Evolutionary conservation across 345 rosid genomes (phyloP).

Genomic region (Eucalyptus viminalis): DNA sequence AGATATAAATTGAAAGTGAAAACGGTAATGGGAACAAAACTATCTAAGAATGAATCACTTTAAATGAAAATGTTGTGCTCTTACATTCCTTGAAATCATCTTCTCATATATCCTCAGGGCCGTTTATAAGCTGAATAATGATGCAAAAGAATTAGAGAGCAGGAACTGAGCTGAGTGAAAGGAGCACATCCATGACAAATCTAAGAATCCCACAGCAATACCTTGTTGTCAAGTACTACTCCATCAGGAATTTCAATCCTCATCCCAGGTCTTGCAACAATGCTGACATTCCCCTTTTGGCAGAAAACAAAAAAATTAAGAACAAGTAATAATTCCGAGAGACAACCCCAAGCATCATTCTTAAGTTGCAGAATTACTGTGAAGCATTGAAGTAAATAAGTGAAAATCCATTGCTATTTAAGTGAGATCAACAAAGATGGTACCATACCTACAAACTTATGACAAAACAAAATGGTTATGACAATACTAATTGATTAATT

Average conservation of each 20-base stretch:
- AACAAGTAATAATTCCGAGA: not conserved
- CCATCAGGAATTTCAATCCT: slow-evolving; percentile 37
- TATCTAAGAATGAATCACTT: not conserved
- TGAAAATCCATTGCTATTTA: not conserved
- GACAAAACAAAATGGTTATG: not conserved
- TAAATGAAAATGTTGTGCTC: not conserved
- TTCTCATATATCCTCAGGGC: slow-evolving; percentile 13
- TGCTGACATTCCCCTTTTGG: slow-evolving; percentile 28
- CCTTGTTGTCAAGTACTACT: slow-evolving; percentile 24
- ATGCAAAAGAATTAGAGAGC: not conserved
- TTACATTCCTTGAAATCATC: not conserved
- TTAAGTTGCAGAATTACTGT: not conserved
- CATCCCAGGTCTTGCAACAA: slow-evolving; percentile 29
- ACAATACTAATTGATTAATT: not conserved
- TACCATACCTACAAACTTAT: not conserved
- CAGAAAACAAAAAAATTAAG: not conserved
- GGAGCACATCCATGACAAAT: not conserved
- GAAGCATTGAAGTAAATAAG: not conserved
- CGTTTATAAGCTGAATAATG: slow-evolving; percentile 18
- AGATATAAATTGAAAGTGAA: not conserved
- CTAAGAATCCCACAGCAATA: not conserved
- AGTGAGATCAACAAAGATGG: not conserved
- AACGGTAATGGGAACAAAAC: not conserved
- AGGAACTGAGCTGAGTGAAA: not conserved
- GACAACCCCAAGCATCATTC: not conserved